These are phyloP conservation scores for Flueggea neowawraea DNA, from an alignment of 441 rosid species.

Conservation along the genomic window DNA sequence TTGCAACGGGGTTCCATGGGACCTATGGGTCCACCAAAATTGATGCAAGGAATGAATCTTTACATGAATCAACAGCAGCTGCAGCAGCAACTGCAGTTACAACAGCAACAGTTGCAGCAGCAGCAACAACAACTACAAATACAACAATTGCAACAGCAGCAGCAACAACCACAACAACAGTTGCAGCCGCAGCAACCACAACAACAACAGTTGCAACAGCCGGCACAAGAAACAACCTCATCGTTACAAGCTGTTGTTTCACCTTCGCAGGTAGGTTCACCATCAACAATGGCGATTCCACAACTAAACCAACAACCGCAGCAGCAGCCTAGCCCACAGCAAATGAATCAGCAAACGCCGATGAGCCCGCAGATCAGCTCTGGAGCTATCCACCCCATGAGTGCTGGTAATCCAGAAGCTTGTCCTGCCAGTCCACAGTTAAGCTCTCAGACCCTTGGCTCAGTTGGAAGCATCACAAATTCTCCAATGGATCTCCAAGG, in stretches of 20 bases:
- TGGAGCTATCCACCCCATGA: slow-evolving; percentile 71
- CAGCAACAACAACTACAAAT: slow-evolving; percentile 37
- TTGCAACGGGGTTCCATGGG: slow-evolving; percentile 67
- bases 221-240: slow-evolving; percentile 55
- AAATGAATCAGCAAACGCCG: slow-evolving; percentile 87
- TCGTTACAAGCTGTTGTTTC: slow-evolving; percentile 80
- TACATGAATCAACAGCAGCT: slow-evolving; percentile 79
- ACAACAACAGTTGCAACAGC: slow-evolving; percentile 31
- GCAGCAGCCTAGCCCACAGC: slow-evolving; percentile 85
- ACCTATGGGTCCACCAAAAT: slow-evolving; percentile 90
- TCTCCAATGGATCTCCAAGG: slow-evolving; percentile 97
- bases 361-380: slow-evolving; percentile 98
- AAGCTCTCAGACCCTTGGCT: slow-evolving; percentile 93
- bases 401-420: slow-evolving; percentile 75
- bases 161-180: slow-evolving; percentile 20
- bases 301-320: slow-evolving; percentile 58
- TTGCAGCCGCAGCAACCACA: slow-evolving; percentile 30
- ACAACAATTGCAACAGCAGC: slow-evolving; percentile 31
- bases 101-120: slow-evolving; percentile 6
- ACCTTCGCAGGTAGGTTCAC: slow-evolving; percentile 78
- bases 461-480: slow-evolving; percentile 86
- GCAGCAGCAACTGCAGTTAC: slow-evolving; percentile 47
- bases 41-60: slow-evolving; percentile 49
- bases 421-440: slow-evolving; percentile 97
- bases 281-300: slow-evolving; percentile 64